phyloP scores from a whole-genome alignment of 805 yeast species.

The Zygotorulaspora chibaensis region DNA sequence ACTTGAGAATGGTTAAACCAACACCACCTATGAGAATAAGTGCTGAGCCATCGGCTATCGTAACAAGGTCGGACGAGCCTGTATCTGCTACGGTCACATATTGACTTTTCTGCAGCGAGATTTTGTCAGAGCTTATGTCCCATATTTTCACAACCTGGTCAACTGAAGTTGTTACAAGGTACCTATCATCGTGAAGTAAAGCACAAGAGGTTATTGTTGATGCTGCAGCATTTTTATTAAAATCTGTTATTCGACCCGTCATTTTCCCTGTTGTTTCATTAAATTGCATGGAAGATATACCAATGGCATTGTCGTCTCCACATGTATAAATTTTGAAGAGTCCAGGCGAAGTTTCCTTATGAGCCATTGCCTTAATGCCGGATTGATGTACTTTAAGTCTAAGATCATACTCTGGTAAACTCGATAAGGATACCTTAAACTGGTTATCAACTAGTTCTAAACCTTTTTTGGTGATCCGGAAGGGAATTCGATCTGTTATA shows the following conservation, averaged over 20 bases:
- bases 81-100: constrained; percentile 91
- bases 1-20: constrained; percentile 50
- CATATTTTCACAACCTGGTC: constrained; percentile 77
- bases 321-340: constrained; percentile 56
- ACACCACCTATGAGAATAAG: constrained; percentile 69
- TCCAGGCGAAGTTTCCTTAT: constrained; percentile 16
- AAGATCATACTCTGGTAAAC: constrained; percentile 17
- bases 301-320: constrained; percentile 87
- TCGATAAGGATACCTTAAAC: neutral
- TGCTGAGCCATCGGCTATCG: constrained; percentile 24
- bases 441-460: constrained; percentile 3
- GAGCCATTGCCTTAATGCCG: constrained; percentile 64
- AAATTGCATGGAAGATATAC: constrained; percentile 37
- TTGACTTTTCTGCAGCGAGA: constrained; percentile 37
- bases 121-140: constrained; percentile 36
- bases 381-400: constrained; percentile 72
- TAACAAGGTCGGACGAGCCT: constrained; percentile 56
- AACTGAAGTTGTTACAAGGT: constrained; percentile 63
- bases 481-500: constrained; percentile 35
- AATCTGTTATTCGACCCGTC: constrained; percentile 30
- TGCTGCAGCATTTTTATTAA: constrained; percentile 64
- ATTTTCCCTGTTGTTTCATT: constrained; percentile 16
- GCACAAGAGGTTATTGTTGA: constrained; percentile 75
- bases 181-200: constrained; percentile 26
- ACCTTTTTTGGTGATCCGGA: constrained; percentile 13